Percentiles rank a stretch among this genome's conserved stretches.
Evolutionary conservation across 2,329 filamentous ascomycete species (phyloP).

Genomic region (Diaporthe capsici): DNA sequence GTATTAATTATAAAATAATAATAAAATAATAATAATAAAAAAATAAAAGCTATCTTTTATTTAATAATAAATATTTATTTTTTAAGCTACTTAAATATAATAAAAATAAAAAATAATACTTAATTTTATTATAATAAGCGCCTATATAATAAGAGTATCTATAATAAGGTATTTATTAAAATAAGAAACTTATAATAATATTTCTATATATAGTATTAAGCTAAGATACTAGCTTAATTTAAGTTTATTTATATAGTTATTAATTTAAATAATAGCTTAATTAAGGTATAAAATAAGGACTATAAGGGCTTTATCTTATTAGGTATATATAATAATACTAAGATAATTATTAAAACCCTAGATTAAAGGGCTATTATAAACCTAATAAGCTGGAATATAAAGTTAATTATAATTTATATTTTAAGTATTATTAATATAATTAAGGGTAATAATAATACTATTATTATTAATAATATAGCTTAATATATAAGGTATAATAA

Average conservation of each 20-base stretch:
- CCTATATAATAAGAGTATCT: neutral
- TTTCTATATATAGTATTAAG: neutral
- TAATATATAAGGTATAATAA: neutral
- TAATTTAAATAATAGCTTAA: neutral
- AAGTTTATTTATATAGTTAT: neutral
- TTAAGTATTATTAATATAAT: constrained; percentile 1
- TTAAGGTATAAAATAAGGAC: neutral
- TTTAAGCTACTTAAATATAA: neutral
- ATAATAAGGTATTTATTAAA: neutral
- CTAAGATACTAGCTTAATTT: neutral
- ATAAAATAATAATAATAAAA: neutral
- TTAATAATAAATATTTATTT: neutral
- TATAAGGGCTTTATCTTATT: neutral
- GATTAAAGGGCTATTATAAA: neutral
- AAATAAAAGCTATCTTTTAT: neutral
- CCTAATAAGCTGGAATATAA: neutral
- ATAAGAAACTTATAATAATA: neutral
- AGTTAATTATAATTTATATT: neutral
- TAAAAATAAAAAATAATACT: neutral
- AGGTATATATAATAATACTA: neutral
- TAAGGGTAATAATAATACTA: neutral
- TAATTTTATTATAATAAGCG: neutral
- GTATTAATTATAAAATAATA: too few relatives aligned
- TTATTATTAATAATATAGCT: neutral
- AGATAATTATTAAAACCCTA: neutral